Conservation (phyloP, 2,329 filamentous ascomycete genomes). For the Fusarium agapanthi region DNA sequence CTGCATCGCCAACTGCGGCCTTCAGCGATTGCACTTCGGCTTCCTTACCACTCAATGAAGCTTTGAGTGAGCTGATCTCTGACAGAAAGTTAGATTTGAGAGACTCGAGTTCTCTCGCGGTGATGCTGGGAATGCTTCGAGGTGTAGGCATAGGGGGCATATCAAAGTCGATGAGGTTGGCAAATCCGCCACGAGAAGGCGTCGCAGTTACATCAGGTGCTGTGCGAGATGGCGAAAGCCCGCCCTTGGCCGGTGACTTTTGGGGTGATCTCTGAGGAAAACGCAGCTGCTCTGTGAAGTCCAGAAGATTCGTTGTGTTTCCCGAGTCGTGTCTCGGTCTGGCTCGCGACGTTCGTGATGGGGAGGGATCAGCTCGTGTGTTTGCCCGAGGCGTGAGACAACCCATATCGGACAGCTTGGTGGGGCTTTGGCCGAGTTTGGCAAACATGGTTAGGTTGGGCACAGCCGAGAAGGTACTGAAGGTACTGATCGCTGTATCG, state of each 20-base stretch:
- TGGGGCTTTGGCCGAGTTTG: conserved; percentile 72
- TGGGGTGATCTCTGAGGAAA: conserved; percentile 61
- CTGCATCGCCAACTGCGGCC: conserved; percentile 86
- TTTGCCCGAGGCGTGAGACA: conserved; percentile 51
- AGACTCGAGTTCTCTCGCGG: conserved; percentile 89
- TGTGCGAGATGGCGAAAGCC: conserved; percentile 45
- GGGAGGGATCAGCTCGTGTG: conserved; percentile 44
- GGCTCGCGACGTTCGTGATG: conserved; percentile 49
- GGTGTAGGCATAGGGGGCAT: conserved; percentile 94
- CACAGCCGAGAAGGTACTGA: conserved; percentile 89
- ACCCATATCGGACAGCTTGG: conserved; percentile 57
- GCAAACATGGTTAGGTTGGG: conserved; percentile 88
- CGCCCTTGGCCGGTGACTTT: conserved; percentile 57
- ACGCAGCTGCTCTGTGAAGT: conserved; percentile 82
- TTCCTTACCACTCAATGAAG: conserved; percentile 90
- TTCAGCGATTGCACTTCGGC: conserved; percentile 90
- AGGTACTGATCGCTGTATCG: conserved; percentile 80
- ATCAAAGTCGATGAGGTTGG: conserved; percentile 78
- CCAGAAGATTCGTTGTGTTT: conserved; percentile 81
- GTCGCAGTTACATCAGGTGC: conserved; percentile 50
- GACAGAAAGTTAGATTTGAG: conserved; percentile 91
- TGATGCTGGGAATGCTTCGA: conserved; percentile 88
- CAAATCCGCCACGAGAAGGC: conserved; percentile 61
- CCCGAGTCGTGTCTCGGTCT: conserved; percentile 53
- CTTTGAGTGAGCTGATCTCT: conserved; percentile 93